phyloP scores from a whole-genome alignment of 2,329 filamentous ascomycete genomes.

The Colletotrichum ledebouriae region DNA sequence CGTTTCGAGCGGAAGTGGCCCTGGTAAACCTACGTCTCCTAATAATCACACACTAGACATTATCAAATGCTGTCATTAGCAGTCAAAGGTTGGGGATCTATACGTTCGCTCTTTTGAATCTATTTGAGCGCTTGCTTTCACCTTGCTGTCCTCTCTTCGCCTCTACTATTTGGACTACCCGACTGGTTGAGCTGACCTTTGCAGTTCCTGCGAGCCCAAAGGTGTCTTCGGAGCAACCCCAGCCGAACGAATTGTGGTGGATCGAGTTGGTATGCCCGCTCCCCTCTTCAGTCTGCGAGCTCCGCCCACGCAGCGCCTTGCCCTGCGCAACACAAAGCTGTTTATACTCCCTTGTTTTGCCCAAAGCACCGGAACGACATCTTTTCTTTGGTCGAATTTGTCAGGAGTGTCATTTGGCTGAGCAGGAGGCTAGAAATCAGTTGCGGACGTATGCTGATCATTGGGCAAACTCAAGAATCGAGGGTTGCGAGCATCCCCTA shows the following conservation, averaged over 20 bases:
- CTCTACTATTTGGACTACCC: constrained; percentile 12
- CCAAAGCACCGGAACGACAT: neutral
- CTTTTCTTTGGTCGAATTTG: neutral
- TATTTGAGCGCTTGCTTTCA: neutral
- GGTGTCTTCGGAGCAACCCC: constrained; percentile 35
- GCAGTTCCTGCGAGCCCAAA: constrained; percentile 28
- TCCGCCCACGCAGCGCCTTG: constrained; percentile 16
- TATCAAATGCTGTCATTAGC: constrained; percentile 50
- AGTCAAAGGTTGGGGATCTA: constrained; percentile 45
- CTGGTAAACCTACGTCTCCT: constrained; percentile 48
- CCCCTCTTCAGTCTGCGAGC: constrained; percentile 30
- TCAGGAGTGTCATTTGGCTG: constrained; percentile 16
- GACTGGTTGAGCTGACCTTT: constrained; percentile 8
- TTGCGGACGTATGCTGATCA: constrained; percentile 39
- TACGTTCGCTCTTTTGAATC: constrained; percentile 32
- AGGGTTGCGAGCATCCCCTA: constrained; percentile 37
- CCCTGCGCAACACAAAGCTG: constrained; percentile 12
- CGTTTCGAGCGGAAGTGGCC: constrained; percentile 43
- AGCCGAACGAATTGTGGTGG: constrained; percentile 41
- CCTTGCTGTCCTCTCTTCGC: constrained; percentile 21
- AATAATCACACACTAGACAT: constrained; percentile 48
- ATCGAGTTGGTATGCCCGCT: constrained; percentile 42
- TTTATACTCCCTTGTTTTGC: constrained; percentile 18
- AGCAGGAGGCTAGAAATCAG: constrained; percentile 7
- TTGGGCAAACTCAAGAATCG: constrained; percentile 41